Base-by-base conservation (phyloP, 1,139 yeast species). In the Hyphopichia khmerensis region DNA sequence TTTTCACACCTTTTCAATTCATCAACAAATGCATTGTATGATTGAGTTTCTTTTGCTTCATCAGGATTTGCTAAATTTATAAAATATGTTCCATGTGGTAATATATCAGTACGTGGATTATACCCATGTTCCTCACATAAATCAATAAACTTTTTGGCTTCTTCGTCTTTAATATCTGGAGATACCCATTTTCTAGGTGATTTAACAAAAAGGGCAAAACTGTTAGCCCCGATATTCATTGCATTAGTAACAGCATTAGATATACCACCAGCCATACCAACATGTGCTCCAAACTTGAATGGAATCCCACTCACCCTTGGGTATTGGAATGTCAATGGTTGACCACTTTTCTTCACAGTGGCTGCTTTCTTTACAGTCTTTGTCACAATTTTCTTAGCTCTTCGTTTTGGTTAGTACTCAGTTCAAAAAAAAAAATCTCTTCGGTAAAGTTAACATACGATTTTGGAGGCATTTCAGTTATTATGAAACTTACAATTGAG, bases 71-170 rank as follows among this genome's bases (percentile, higher is more conserved):
- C 98, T 49, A 93, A 66, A 57, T 93, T 93, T 56, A 93, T 90
- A 55, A 93, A 82, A 60, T 91, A 93, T 19, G 96, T 88, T 0
- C 97, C 98, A 62, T 93, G 99, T 0, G 99, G 99, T 41, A 93
- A 72, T 38, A 90, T 75, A 54, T 90, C 95, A 15, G 83, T 84
- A 41, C 77, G 58, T 1, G 96, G 83, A 57, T 90, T 78, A 61
- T 84, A 91, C 1, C 83, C 79, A 55, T 76, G 73, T 43, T 78
- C 65, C 41, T 72, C 67, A 59, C 96, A 88, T 17, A 80, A 67
- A 3, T 69, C 68, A 48, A 77, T 76, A 65, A 91, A 93, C 50
- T 80, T 77, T 3, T 61, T 62, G 10, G 84, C 81, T 55, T 87
- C 96, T n/a, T 78, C 82, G 11, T 72, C 72, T 14, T 82, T 76